Evolutionary conservation across 495 filamentous ascomycete species (phyloP).

Genomic region (Elaphomyces granulatus): DNA sequence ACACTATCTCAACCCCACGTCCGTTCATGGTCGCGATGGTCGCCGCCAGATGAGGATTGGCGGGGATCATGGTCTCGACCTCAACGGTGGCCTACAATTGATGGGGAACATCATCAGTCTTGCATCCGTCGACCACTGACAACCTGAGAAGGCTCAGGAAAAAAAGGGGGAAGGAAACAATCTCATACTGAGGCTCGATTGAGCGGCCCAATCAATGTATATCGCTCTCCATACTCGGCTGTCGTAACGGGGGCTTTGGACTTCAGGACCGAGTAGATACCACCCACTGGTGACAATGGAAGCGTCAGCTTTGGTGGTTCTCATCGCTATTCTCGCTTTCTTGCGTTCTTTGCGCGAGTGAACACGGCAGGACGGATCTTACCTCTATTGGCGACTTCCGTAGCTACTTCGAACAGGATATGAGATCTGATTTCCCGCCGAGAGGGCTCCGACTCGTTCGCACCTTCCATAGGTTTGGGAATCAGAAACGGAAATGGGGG

Average conservation of each 20-base stretch:
- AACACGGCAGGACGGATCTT: slow-evolving; percentile 12
- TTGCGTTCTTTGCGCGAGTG: neutral
- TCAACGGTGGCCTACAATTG: slow-evolving; percentile 86
- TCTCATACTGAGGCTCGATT: slow-evolving; percentile 68
- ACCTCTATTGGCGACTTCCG: slow-evolving; percentile 94
- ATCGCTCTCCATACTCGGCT: slow-evolving; percentile 94
- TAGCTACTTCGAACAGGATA: slow-evolving; percentile 86
- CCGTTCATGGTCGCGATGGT: slow-evolving; percentile 84
- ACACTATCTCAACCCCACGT: slow-evolving; percentile 78
- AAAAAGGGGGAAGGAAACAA: slow-evolving; percentile 1
- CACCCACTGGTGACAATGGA: slow-evolving; percentile 50
- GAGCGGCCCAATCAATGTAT: slow-evolving; percentile 88
- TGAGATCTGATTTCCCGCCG: slow-evolving; percentile 62
- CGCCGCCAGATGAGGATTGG: slow-evolving; percentile 59
- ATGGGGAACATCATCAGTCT: too few species aligned
- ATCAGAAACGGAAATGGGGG: neutral
- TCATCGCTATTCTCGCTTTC: neutral
- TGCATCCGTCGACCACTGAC: too few species aligned
- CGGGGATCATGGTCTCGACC: slow-evolving; percentile 81
- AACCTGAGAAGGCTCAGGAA: neutral
- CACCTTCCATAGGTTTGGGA: slow-evolving; percentile 1
- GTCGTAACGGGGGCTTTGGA: slow-evolving; percentile 97
- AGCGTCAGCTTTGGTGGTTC: neutral
- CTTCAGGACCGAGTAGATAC: slow-evolving; percentile 98
- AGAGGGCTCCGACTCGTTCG: slow-evolving; percentile 23